These are phyloP conservation scores for Zymoseptoria ardabiliae DNA, from an alignment of 2,329 filamentous ascomycete species.

Conservation along the genomic window DNA sequence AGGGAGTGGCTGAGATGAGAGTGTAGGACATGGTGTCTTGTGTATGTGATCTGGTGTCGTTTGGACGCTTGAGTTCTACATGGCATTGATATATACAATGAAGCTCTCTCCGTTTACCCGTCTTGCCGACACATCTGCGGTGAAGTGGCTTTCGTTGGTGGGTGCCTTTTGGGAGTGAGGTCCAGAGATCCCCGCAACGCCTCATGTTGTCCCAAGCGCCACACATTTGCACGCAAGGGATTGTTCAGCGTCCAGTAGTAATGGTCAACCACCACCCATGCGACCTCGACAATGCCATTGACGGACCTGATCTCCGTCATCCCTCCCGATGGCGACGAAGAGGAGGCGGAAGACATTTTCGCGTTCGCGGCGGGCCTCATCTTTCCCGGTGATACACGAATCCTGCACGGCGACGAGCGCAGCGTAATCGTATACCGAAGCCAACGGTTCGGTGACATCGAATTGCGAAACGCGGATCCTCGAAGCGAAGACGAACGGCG, in stretches of 20 bases:
- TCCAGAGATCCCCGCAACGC: background rate
- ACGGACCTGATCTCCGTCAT: constrained; percentile 25
- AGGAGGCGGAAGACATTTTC: constrained; percentile 40
- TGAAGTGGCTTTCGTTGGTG: background rate
- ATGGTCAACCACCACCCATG: background rate
- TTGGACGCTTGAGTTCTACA: no score
- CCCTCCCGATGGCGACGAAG: constrained; percentile 16
- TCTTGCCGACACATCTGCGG: constrained; percentile 4
- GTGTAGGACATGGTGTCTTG: constrained; percentile 17
- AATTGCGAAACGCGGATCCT: constrained; percentile 39
- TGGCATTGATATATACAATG: background rate
- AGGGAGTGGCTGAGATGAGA: constrained; percentile 31
- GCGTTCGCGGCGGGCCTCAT: constrained; percentile 53
- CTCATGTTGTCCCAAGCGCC: background rate
- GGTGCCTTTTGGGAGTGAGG: background rate
- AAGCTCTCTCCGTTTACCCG: constrained; percentile 1
- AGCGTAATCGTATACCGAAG: constrained; percentile 51
- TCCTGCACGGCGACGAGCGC: constrained; percentile 57
- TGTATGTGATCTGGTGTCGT: background rate
- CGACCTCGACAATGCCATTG: constrained; percentile 4
- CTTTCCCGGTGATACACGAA: constrained; percentile 60
- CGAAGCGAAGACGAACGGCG: constrained; percentile 47
- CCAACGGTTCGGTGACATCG: constrained; percentile 30
- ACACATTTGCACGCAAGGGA: background rate
- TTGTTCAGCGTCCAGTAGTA: background rate